phyloP scores from a whole-genome alignment of 306 rosid species.

The Ormosia semicastrata region DNA sequence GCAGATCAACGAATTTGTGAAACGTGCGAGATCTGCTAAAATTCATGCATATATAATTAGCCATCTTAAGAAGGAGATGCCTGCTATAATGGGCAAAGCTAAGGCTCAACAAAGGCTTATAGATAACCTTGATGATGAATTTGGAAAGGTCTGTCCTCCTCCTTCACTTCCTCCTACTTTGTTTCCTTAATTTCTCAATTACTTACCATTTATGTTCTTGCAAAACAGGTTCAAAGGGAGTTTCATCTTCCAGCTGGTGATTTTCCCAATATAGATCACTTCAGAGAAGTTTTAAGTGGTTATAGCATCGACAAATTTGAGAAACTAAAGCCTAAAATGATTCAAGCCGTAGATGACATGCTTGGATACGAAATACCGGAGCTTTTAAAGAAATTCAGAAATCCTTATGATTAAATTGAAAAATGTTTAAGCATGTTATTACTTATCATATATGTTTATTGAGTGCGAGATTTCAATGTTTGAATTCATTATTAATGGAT shows the following conservation, averaged over 20 bases:
- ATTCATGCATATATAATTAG: slow-evolving; percentile 89
- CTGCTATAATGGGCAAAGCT: slow-evolving; percentile 88
- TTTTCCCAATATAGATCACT: slow-evolving; percentile 79
- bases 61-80: slow-evolving; percentile 94
- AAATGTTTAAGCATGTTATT: background rate
- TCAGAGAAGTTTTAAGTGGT: slow-evolving; percentile 56
- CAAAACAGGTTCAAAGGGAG: slow-evolving; percentile 77
- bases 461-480: background rate
- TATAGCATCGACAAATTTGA: slow-evolving; percentile 83
- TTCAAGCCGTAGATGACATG: slow-evolving; percentile 90
- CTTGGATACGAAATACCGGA: slow-evolving; percentile 92
- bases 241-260: slow-evolving; percentile 86
- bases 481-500: background rate
- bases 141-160: slow-evolving; percentile 58
- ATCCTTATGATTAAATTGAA: slow-evolving; percentile 63
- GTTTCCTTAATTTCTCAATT: background rate
- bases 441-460: background rate
- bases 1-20: slow-evolving; percentile 95
- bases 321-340: slow-evolving; percentile 86
- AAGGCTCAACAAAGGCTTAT: slow-evolving; percentile 78
- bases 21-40: slow-evolving; percentile 95
- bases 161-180: background rate
- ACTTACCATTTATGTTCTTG: background rate
- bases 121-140: slow-evolving; percentile 77
- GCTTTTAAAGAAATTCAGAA: slow-evolving; percentile 79